A percentile compares a stretch with the other conserved stretches of the same genome.
phyloP scores from a whole-genome alignment of 352 stramenopile genomes.

The Phytopythium helicoides region DNA sequence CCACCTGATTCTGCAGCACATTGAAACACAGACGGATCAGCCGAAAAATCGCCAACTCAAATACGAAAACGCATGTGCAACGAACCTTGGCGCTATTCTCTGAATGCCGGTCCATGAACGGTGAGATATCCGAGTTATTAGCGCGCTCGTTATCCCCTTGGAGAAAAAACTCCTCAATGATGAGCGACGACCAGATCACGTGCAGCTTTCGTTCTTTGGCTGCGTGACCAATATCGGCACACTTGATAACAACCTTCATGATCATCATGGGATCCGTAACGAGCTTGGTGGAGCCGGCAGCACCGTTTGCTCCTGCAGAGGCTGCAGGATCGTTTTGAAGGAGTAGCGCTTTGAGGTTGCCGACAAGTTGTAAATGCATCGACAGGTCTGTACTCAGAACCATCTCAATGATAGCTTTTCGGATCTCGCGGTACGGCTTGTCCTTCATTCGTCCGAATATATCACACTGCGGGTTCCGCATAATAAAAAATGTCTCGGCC shows the following conservation, averaged over 20 bases:
- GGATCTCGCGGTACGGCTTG: constrained; percentile 74
- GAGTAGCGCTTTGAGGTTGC: constrained; percentile 73
- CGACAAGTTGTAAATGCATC: constrained; percentile 79
- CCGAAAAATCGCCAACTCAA: background rate
- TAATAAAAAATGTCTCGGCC: constrained; percentile 82
- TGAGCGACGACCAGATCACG: constrained; percentile 90
- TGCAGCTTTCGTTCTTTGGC: constrained; percentile 83
- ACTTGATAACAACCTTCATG: constrained; percentile 88
- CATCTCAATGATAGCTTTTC: constrained; percentile 86
- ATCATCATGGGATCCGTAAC: constrained; percentile 85
- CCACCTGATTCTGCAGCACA: constrained; percentile 85
- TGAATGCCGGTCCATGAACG: constrained; percentile 90
- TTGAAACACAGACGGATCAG: constrained; percentile 3
- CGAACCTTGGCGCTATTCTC: constrained; percentile 85
- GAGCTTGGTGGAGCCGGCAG: constrained; percentile 6
- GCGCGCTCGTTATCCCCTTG: constrained; percentile 94
- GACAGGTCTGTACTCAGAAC: constrained; percentile 86
- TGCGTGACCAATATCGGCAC: constrained; percentile 92
- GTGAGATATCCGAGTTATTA: constrained; percentile 85
- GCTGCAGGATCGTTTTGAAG: constrained; percentile 27
- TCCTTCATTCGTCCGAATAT: constrained; percentile 82
- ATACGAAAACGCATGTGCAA: background rate
- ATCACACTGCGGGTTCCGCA: constrained; percentile 63
- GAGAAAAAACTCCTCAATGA: constrained; percentile 94
- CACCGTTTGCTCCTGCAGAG: background rate